phyloP scores from a whole-genome alignment of 768 basidiomycete species.

The Suillus tomentosus region DNA sequence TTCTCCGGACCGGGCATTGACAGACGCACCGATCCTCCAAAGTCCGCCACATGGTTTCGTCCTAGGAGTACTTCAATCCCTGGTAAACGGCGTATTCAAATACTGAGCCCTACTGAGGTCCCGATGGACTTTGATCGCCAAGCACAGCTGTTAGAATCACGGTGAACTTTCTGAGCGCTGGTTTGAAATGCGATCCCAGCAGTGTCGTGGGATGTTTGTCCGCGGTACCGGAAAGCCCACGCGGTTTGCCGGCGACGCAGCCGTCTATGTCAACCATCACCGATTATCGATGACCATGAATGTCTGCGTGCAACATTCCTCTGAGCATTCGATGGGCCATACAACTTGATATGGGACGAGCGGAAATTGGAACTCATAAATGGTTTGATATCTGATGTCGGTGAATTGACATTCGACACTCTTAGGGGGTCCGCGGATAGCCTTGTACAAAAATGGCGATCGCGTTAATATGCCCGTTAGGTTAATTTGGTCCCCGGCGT shows the following conservation, averaged over 20 bases:
- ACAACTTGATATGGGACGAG: not conserved
- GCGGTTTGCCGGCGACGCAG: not conserved
- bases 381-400: not conserved
- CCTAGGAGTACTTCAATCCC: not conserved
- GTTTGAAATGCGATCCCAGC: not conserved
- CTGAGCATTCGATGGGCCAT: not conserved
- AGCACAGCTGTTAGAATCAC: not conserved
- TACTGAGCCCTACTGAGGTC: too few species aligned
- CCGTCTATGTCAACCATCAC: not conserved
- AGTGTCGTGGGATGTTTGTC: not conserved
- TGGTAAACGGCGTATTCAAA: not conserved
- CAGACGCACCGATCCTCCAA: not conserved
- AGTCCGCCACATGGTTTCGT: not conserved
- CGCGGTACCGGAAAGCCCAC: not conserved
- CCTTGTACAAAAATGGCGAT: not conserved
- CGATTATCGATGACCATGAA: not conserved
- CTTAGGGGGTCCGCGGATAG: slow-evolving; percentile 4
- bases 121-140: not conserved
- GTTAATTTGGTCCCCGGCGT: not conserved
- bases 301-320: not conserved
- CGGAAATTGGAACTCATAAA: not conserved
- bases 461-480: not conserved
- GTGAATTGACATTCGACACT: not conserved
- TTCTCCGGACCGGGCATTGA: not conserved
- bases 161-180: not conserved